Percentiles rank a stretch among this genome's conserved stretches.
phyloP scores from a whole-genome alignment of 2,329 filamentous ascomycete species.

The Neoscytalidium dimidiatum region DNA sequence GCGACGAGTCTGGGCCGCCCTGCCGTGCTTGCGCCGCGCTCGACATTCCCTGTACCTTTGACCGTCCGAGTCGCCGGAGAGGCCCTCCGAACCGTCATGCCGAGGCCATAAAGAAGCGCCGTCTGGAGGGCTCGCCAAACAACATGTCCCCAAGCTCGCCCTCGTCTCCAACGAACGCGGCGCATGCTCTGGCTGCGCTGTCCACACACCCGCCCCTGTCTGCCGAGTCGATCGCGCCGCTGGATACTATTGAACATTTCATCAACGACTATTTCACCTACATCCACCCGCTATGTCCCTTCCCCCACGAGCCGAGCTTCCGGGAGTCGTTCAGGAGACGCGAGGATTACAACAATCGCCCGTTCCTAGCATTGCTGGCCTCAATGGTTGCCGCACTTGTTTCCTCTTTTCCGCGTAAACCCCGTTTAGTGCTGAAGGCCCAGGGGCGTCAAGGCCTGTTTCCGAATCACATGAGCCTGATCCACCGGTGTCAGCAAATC shows the following conservation, averaged over 20 bases:
- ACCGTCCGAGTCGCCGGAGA: constrained; percentile 63
- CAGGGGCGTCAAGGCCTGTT: constrained; percentile 67
- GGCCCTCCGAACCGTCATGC: constrained; percentile 68
- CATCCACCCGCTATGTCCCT: constrained; percentile 74
- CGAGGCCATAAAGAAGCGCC: constrained; percentile 65
- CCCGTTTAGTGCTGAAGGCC: constrained; percentile 67
- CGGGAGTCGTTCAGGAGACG: constrained; percentile 67
- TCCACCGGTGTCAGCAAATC: constrained; percentile 70
- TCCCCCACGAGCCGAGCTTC: constrained; percentile 78
- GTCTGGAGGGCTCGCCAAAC: constrained; percentile 49
- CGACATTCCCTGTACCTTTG: constrained; percentile 68
- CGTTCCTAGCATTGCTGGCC: constrained; percentile 70
- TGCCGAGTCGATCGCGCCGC: constrained; percentile 70
- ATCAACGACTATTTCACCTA: constrained; percentile 84
- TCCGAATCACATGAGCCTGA: constrained; percentile 67
- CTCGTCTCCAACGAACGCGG: constrained; percentile 55
- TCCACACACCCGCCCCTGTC: constrained; percentile 52
- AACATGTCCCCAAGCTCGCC: constrained; percentile 46
- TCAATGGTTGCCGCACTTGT: constrained; percentile 76
- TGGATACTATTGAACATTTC: constrained; percentile 67
- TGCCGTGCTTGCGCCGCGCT: constrained; percentile 66
- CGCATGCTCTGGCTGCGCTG: constrained; percentile 54
- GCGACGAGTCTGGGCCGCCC: constrained; percentile 66
- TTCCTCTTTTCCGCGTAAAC: constrained; percentile 73
- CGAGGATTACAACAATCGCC: constrained; percentile 65